Evolutionary conservation across 2,329 filamentous ascomycete species (phyloP), one percentile per base, ranked within the genome.

Genomic region (Xylariaceae sp.): DNA sequence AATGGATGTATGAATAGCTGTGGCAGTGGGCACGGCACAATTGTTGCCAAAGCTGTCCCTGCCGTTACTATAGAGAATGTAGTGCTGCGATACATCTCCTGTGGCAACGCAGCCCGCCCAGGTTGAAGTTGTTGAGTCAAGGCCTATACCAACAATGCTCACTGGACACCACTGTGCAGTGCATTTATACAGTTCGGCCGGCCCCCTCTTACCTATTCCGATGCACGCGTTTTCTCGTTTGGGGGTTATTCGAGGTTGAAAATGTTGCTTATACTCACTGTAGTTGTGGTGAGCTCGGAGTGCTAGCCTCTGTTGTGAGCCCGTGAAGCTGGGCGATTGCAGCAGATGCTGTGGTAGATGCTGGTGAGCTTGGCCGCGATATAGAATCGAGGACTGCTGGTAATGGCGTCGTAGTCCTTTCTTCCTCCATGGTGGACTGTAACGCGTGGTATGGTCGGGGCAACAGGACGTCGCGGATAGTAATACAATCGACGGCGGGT

Each of bases 361-460:
- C 74, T 30, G 41, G 41, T 13, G 78, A 78, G 61, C 72, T 75
- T 19, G 76, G 76, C 60, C 75, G 72, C 29, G 79, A 78, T 54
- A 78, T 74, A 16, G 75, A 70, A 57, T 82, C 79, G 40, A 74
- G 65, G 9, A 68, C 67, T 34, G 72, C 69, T 36, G 71, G 66
- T 42, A 75, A 65, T 45, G 71, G 61, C 50, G 74, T 72, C 30
- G 69, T 59, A 10, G 50, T 42, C 21, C 21, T 44, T 53, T 70
- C 71, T 60, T 80, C 77, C 63, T 80, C 78, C 75, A 80, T 79
- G 62, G 68, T 65, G 46, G 61, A 53, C 57, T 60, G 64, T 18
- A 37, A 65, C 60, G 36, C 61, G 55, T 13, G 63, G 61, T 37
- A 67, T 52, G 51, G 57, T 56, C 18, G 60, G n/a, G n/a, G 56